Evolutionary conservation across 495 filamentous ascomycete species (phyloP).

Genomic region (Tuber calosporum): DNA sequence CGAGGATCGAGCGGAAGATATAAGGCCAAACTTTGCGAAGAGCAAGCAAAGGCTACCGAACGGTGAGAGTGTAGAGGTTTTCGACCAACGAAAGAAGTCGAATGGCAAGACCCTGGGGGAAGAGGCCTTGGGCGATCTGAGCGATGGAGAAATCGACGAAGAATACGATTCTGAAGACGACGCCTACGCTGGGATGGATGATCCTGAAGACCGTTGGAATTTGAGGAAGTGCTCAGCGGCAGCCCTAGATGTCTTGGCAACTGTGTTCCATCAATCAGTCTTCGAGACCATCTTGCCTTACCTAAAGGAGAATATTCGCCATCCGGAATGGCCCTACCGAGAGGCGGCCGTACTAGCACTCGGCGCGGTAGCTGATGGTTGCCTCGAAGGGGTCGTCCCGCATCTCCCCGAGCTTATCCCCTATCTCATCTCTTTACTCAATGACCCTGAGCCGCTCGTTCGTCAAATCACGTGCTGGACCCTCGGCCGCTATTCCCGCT

Average conservation of each 20-base stretch:
- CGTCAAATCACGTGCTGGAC: conserved; percentile 98
- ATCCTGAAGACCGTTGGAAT: conserved; percentile 92
- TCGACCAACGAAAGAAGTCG: conserved; percentile 46
- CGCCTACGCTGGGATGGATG: conserved; percentile 48
- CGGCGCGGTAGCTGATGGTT: conserved; percentile 91
- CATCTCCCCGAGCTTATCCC: conserved; percentile 86
- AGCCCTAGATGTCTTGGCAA: conserved; percentile 86
- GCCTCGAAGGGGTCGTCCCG: conserved; percentile 79
- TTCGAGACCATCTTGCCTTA: conserved; percentile 90
- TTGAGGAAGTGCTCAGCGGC: conserved; percentile 96
- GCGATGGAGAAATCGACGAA: conserved; percentile 83
- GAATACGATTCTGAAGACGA: conserved; percentile 65
- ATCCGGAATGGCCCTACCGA: conserved; percentile 82
- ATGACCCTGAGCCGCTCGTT: conserved; percentile 83
- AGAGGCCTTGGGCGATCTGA: conserved; percentile 63
- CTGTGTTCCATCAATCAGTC: conserved; percentile 77
- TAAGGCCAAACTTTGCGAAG: conserved; percentile 88
- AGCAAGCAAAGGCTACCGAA: conserved; percentile 50
- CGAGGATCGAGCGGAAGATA: conserved; percentile 83
- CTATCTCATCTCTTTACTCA: conserved; percentile 79
- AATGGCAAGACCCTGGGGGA: conserved; percentile 51
- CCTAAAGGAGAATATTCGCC: conserved; percentile 78
- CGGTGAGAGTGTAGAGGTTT: conserved; percentile 45
- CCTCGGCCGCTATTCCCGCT: conserved; percentile 83
- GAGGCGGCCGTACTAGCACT: conserved; percentile 93